These are phyloP conservation scores for Umbelopsis sp. DNA, from an alignment of 192 early-diverging fungal genomes.

Conservation along the genomic window DNA sequence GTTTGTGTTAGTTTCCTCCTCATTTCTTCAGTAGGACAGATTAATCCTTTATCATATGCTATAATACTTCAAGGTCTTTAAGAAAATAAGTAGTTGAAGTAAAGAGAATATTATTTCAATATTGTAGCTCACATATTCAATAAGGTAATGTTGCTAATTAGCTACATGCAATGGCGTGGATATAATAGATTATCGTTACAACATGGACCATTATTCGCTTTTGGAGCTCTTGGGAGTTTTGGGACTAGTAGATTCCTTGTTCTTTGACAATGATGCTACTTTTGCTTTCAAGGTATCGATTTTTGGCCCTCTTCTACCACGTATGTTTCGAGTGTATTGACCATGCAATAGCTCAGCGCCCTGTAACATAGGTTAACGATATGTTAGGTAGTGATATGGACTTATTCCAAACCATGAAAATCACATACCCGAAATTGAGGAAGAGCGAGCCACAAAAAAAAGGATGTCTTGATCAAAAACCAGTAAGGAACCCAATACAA, in stretches of 20 bases:
- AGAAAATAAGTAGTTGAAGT: too few relatives aligned
- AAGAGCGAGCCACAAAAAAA: constrained; percentile 84
- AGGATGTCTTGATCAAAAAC: constrained; percentile 86
- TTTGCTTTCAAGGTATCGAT: constrained; percentile 8
- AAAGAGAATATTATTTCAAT: too few relatives aligned
- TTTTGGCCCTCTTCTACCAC: background rate
- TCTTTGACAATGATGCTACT: background rate
- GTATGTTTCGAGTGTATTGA: background rate
- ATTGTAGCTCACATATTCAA: too few relatives aligned
- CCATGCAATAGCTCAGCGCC: background rate
- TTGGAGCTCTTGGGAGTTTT: background rate
- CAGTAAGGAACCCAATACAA: constrained; percentile 97
- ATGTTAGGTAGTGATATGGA: background rate
- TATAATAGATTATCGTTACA: too few relatives aligned
- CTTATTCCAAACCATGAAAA: background rate
- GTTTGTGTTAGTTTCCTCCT: too few relatives aligned
- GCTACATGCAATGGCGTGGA: too few relatives aligned
- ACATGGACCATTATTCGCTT: background rate
- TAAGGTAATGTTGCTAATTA: too few relatives aligned
- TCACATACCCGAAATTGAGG: constrained; percentile 63
- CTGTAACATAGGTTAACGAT: background rate
- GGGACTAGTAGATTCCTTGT: background rate
- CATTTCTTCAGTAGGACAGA: too few relatives aligned
- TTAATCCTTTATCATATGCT: too few relatives aligned
- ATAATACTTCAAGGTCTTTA: too few relatives aligned